Evolutionary conservation across 345 rosid species (phyloP).

Genomic region (Limnanthes douglasii): DNA sequence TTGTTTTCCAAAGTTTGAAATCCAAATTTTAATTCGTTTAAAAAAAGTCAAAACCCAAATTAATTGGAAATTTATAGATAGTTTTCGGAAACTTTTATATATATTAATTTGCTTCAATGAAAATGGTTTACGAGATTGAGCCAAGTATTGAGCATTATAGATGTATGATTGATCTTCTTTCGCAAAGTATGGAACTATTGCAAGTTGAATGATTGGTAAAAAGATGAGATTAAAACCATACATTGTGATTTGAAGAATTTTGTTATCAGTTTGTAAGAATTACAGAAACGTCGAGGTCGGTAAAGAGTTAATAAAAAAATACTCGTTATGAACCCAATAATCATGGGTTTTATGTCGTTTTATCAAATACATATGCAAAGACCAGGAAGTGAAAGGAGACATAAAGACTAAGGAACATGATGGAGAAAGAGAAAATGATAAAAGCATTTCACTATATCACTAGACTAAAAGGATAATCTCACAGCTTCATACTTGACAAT

Average conservation of each 20-base stretch:
- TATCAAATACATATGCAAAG: conserved; percentile 11
- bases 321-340: conserved; percentile 9
- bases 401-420: conserved; percentile 7
- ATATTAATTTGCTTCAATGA: conserved; percentile 12
- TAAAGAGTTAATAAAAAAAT: conserved; percentile 6
- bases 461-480: no score
- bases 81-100: no score
- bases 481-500: no score
- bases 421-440: conserved; percentile 7
- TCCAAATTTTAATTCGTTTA: no score
- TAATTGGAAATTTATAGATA: no score
- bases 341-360: conserved; percentile 11
- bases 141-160: conserved; percentile 18
- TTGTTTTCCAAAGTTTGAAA: no score
- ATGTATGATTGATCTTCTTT: conserved; percentile 17
- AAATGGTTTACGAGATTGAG: conserved; percentile 7
- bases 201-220: conserved; percentile 12
- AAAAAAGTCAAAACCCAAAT: no score
- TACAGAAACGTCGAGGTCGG: conserved; percentile 10
- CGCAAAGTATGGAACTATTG: conserved; percentile 5
- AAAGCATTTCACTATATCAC: no score
- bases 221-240: conserved; percentile 11
- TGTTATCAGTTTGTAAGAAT: background rate
- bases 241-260: conserved; percentile 12
- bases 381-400: conserved; percentile 8